phyloP scores from a whole-genome alignment of 1,284 basidiomycete species.

The Tylopilus sp. region DNA sequence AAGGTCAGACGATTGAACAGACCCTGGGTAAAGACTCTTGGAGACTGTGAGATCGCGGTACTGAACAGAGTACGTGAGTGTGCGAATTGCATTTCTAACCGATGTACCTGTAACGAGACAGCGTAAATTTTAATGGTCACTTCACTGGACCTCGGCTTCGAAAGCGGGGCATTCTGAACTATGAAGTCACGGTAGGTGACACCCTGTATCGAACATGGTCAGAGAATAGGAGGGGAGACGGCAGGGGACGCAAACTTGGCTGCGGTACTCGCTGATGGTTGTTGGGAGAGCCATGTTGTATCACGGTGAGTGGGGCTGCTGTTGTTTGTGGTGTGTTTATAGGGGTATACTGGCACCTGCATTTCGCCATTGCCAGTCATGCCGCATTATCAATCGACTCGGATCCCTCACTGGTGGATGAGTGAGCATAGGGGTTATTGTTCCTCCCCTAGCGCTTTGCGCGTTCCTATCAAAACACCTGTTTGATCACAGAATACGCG shows the following conservation, averaged over 20 bases:
- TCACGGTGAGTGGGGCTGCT: too few relatives aligned
- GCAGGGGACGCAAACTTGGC: slow-evolving; percentile 22
- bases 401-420: too few relatives aligned
- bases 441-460: too few relatives aligned
- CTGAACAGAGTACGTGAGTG: slow-evolving; percentile 21
- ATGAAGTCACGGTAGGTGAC: slow-evolving; percentile 33
- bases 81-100: background rate
- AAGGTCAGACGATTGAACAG: background rate
- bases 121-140: slow-evolving; percentile 53
- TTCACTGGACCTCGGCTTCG: slow-evolving; percentile 38
- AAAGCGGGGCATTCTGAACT: slow-evolving; percentile 33
- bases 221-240: background rate
- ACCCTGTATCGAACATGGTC: slow-evolving; percentile 15
- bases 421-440: too few relatives aligned
- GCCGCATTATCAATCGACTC: too few relatives aligned
- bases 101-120: slow-evolving; percentile 46
- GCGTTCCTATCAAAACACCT: too few relatives aligned
- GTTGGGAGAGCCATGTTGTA: slow-evolving; percentile 31
- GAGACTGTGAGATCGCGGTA: slow-evolving; percentile 46
- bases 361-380: too few relatives aligned
- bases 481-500: too few relatives aligned
- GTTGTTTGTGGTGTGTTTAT: too few relatives aligned
- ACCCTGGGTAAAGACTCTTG: slow-evolving; percentile 35
- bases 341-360: too few relatives aligned
- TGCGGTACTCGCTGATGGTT: slow-evolving; percentile 37